Evolutionary conservation across 192 early-diverging fungal genomes (phyloP), one percentile per base, ranked within the genome.

Genomic region (Backusella circina): DNA sequence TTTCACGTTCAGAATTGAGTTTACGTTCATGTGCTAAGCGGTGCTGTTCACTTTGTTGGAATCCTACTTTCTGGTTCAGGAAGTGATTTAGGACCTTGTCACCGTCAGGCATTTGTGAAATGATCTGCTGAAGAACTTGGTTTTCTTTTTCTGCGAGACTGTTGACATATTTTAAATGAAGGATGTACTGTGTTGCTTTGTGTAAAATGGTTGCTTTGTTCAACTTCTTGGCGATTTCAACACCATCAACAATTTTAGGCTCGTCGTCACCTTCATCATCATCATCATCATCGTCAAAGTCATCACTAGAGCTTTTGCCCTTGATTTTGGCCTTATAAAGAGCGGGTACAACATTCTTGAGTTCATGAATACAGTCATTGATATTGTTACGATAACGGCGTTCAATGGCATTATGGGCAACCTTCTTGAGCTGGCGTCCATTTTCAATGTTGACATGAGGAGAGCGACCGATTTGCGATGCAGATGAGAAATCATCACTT

Each of bases 141-240:
- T 84, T 86, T 67, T 90, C 89, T 5, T 75, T 64, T 54, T 84
- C 82, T 9, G 82, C 31, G 26, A 76, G 67, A 31, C 68, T 41
- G 39, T 82, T 82, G 26, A 72, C 76, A 33, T 83, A 81, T 35
- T 86, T 88, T 5, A 90, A 80, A 39, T 86, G 80, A 10, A 80
- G 74, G 39, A 98, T 97, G 80, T 98, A 97, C 79, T 98, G 95
- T 1, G 96, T 96, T 0, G 94, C 91, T 69, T 96, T 96, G 31
- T 90, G 85, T 77, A 98, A 72, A 66, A 98, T 93, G 5, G 95
- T 96, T 3, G 96, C 97, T 81, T 98, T 98, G 88, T 98, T 97
- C 23, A 95, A 86, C 66, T 95, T 94, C 16, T 88, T 93, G 0
- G 94, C 94, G 9, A 89, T 91, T 1, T 90, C 85, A 35, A 97